Conservation (phyloP, 169 alveolate genomes). For the Plasmodium coatneyi region DNA sequence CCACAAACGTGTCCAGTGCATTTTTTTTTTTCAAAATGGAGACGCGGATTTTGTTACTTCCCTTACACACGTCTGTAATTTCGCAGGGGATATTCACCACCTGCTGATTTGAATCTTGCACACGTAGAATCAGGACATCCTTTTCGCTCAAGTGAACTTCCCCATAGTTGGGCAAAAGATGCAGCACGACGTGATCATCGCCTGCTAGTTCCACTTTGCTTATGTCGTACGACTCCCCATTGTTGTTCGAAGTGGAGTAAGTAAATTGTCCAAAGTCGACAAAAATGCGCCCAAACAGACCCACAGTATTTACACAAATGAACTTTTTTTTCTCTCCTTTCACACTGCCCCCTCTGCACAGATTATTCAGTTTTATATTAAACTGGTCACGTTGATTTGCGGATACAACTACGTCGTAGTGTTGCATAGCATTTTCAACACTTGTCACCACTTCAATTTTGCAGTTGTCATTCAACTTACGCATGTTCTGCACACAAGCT, state of each 20-base stretch:
- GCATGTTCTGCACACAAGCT: slow-evolving; percentile 34
- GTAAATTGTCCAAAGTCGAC: slow-evolving; percentile 56
- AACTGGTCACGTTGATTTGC: slow-evolving; percentile 27
- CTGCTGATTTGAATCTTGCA: background rate
- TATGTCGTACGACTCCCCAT: slow-evolving; percentile 20
- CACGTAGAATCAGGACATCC: background rate
- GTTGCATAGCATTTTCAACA: background rate
- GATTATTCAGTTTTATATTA: slow-evolving; percentile 35
- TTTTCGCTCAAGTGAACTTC: slow-evolving; percentile 22
- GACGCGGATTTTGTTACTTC: slow-evolving; percentile 8
- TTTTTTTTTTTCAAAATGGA: background rate
- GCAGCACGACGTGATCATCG: background rate
- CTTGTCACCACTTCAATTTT: slow-evolving; percentile 57
- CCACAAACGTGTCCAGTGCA: background rate
- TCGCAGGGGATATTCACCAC: background rate
- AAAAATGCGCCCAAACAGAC: slow-evolving; percentile 62
- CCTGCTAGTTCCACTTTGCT: slow-evolving; percentile 26
- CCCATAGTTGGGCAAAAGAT: slow-evolving; percentile 17
- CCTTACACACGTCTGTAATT: slow-evolving; percentile 11
- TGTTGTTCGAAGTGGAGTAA: background rate
- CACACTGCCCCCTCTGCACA: background rate
- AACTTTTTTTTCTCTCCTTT: slow-evolving; percentile 32
- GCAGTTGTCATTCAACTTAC: slow-evolving; percentile 37
- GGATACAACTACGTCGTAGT: slow-evolving; percentile 46
- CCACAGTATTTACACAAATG: slow-evolving; percentile 64